Base-by-base conservation (phyloP, 2,329 filamentous ascomycete genomes). In the Colletotrichum sp. region DNA sequence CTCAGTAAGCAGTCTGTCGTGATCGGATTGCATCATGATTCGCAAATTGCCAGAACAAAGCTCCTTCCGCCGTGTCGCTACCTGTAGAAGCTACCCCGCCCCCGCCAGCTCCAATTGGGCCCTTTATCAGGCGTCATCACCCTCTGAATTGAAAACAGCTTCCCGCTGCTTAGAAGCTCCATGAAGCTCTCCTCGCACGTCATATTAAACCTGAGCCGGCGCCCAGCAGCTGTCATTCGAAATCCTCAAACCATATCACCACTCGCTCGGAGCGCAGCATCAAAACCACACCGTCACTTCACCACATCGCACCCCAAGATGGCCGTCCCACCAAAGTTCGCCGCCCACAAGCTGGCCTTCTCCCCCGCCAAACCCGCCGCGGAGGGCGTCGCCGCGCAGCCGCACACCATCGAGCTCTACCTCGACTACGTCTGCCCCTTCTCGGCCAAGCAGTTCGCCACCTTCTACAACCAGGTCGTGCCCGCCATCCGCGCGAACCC, bases 371-470 rank as follows among this genome's bases (percentile, higher is more conserved):
- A 81, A 60, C 78, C 85, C 39, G 72, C 83, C 34, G 75, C 84
- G 4, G 76, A 84, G 13, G 81, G 82, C 18, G 81, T 86, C 18
- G 82, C 86, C 9, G 85, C 87, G 52, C 85, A 89, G 7, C 83
- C 88, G 18, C 91, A 93, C 86, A 93, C 91, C 0, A 83, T 93
- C 66, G 92, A 93, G 83, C 77, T 93, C 68, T 93, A 95, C 85
- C 92, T 98, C 79, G 96, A 98, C 89, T 98, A 98, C 87, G 94
- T 95, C 82, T 98, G 96, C 84, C 96, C 95, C 55, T 92, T 87
- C 84, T 90, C 88, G n/a, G 89, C 89, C 77, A 88, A 89, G 82
- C 86, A 96, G 81, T 98, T 97, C 91, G 91, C 93, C 78, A 96
- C 94, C 3, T 86, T 98, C 80, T 93, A 93, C 85, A 87, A 85